Conservation (phyloP, 2,329 filamentous ascomycete species). For the Colletotrichum sidae region DNA sequence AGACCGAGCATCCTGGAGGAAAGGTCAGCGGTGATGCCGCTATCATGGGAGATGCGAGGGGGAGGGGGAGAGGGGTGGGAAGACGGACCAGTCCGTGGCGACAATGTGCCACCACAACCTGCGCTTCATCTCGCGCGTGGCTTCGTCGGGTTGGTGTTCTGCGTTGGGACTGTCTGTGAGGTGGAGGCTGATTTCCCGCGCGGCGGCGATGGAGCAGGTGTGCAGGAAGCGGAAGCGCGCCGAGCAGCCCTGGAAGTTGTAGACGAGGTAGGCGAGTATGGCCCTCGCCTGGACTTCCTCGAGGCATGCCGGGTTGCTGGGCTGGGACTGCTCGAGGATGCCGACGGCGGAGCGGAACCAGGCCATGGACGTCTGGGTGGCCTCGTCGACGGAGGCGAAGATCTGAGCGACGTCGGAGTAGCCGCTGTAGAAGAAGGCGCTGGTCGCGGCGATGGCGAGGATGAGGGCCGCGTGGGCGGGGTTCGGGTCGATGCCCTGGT, state of each 20-base stretch:
- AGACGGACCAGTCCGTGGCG: constrained; percentile 52
- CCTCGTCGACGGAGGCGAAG: constrained; percentile 16
- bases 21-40: background rate
- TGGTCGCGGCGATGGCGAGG: constrained; percentile 44
- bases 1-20: constrained; percentile 49
- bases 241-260: constrained; percentile 52
- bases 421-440: constrained; percentile 44
- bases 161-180: constrained; percentile 50
- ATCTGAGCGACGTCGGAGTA: background rate
- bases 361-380: constrained; percentile 17
- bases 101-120: constrained; percentile 59
- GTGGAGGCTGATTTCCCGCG: constrained; percentile 51
- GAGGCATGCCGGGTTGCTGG: constrained; percentile 44
- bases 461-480: constrained; percentile 42
- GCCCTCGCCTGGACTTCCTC: constrained; percentile 52
- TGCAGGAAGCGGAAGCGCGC: constrained; percentile 47
- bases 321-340: constrained; percentile 50
- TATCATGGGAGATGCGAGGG: background rate
- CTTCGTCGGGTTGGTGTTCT: constrained; percentile 40
- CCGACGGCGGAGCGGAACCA: constrained; percentile 51
- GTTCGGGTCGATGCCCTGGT: constrained; percentile 28
- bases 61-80: background rate
- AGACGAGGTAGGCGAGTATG: constrained; percentile 51
- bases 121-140: constrained; percentile 51
- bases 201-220: constrained; percentile 34